Evolutionary conservation across 2,329 filamentous ascomycete species (phyloP), one percentile per base, ranked within the genome.

Genomic region (Endoconidiophora laricicola): DNA sequence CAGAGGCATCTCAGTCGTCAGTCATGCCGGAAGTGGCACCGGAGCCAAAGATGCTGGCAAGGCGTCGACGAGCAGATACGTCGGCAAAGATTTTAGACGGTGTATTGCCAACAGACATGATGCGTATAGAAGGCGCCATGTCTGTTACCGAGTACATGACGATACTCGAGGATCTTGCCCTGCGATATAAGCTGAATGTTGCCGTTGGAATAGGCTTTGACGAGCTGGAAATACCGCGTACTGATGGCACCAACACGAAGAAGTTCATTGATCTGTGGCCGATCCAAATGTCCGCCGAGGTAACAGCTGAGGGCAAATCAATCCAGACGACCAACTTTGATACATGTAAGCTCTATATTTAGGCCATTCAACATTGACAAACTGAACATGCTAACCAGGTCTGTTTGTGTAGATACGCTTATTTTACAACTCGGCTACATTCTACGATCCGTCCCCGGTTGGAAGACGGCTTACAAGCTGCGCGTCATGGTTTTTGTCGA

Each of bases 211-310:
- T 84, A 59, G 86, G 85, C 0, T 94, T 93, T 55, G 78, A 86
- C 48, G 66, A 76, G 1, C 67, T 94, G 1, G 83, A 91, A 58
- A 74, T 86, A 0, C 86, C 86, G 0, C 62, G 69, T 1, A 69
- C 77, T 38, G 72, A 71, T 3, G 59, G 61, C 16, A 24, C n/a
- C 10, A 76, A 80, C 48, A 69, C 67, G 3, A 90, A 90, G 60
- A 84, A 79, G 58, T 90, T 81, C 58, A 85, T 94, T 54, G 86
- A 94, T 59, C 66, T 94, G 3, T 94, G 86, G 86, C 86, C 86
- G 0, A 91, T 94, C 48, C 87, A 94, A 56, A 94, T 94, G 85
- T 90, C 86, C 4, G 86, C 86, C 1, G 84, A 90, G 58, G 75
- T 91, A 33, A 75, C 78, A 0, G 70, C 81, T 1, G 78, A 81